Base-by-base conservation (phyloP, 139 green algal species). In the Chlamydomonas sp. region DNA sequence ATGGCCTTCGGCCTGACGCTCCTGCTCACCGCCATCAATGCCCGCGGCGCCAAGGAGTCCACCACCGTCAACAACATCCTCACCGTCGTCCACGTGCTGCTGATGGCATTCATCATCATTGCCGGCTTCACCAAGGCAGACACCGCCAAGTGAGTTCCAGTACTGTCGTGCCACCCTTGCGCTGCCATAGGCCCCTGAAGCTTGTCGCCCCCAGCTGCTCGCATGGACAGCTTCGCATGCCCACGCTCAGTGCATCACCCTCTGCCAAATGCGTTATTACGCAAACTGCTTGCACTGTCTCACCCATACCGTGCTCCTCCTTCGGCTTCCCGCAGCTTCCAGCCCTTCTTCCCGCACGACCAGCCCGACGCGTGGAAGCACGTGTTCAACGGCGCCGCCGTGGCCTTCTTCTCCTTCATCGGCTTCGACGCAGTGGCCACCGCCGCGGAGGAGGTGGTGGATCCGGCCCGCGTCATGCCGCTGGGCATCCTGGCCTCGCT, bases 391-490 rank as follows among this genome's bases (percentile, higher is more conserved):
- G 95, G 93, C 8, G 95, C 95, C 0, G 74, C 91, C 17, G 83
- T 95, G 3, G 91, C 96, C 1, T 94, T 94, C 85, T 94, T 92
- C 81, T 87, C 73, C 63, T 94, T 85, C 77, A 88, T 94, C 20
- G 91, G 91, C 17, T 94, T 94, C 71, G 91, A 94, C 94, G 82
- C 85, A 0, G 91, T 98, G 15, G 95, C 95, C 1, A 96, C 91
- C 5, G 91, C 94, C 0, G 95, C 94, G 2, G 96, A 98, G 81
- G 95, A 98, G 88, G 86, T 84, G 6, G 17, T 82, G 1, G 77
- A 92, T 62, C 89, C 89, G 5, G 4, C 67, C 15, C 78, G 84
- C 58, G 86, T 92, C 60, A 85, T 96, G 31, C 94, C 94, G 9
- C 84, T 94, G 9, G 93, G 93, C 18, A 96, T 96, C 63, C 78